A percentile compares a stretch with the other conserved stretches of the same genome.
phyloP scores from a whole-genome alignment of 2,329 filamentous ascomycete genomes.

The Aureobasidium sp. region DNA sequence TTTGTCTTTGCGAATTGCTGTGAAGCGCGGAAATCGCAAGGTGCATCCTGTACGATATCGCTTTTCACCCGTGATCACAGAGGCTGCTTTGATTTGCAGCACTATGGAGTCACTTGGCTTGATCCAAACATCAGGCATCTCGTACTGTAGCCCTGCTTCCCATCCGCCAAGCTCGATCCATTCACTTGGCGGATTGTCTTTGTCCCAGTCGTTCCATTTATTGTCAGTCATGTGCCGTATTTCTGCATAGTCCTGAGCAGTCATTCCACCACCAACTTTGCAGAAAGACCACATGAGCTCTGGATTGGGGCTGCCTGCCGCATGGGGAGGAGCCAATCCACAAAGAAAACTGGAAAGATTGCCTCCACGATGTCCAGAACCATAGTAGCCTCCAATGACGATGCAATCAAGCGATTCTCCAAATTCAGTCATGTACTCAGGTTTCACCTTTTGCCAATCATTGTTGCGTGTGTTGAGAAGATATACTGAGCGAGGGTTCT shows the following conservation, averaged over 20 bases:
- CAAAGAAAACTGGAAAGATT: slow-evolving; percentile 82
- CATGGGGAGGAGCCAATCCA: slow-evolving; percentile 56
- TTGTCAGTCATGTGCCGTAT: slow-evolving; percentile 79
- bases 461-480: slow-evolving; percentile 83
- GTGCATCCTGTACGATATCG: slow-evolving; percentile 72
- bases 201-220: slow-evolving; percentile 85
- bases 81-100: slow-evolving; percentile 80
- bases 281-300: slow-evolving; percentile 91
- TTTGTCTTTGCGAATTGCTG: slow-evolving; percentile 72
- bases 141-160: slow-evolving; percentile 52
- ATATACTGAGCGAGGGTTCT: slow-evolving; percentile 85
- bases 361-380: slow-evolving; percentile 77
- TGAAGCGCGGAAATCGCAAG: slow-evolving; percentile 86
- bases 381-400: slow-evolving; percentile 87
- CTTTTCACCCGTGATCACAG: slow-evolving; percentile 59
- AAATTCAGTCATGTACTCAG: slow-evolving; percentile 95
- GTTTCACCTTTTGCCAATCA: slow-evolving; percentile 98
- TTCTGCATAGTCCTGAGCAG: slow-evolving; percentile 73
- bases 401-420: slow-evolving; percentile 88
- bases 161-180: slow-evolving; percentile 78
- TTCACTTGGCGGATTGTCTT: slow-evolving; percentile 64
- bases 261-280: slow-evolving; percentile 94
- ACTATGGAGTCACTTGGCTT: slow-evolving; percentile 81
- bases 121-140: slow-evolving; percentile 89
- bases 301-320: slow-evolving; percentile 41